These are phyloP conservation scores for Podaxis sp. DNA, from an alignment of 768 basidiomycete species.

Conservation along the genomic window DNA sequence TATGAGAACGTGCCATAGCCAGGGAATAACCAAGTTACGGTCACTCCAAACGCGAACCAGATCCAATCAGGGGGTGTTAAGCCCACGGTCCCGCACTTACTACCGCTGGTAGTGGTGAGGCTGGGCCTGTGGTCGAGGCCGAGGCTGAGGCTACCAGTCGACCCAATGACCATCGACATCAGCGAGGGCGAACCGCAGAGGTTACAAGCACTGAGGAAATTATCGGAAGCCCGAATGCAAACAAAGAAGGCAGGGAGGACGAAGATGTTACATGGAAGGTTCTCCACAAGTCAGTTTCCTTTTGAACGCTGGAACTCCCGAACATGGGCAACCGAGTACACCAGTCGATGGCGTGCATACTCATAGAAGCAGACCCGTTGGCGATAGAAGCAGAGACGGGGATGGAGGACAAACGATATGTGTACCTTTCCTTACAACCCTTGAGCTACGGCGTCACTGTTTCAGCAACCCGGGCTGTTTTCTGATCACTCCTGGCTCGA, in stretches of 20 bases:
- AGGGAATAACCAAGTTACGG: slow-evolving; percentile 2
- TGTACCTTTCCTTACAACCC: not conserved
- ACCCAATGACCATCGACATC: not conserved
- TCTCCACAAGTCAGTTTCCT: slow-evolving; percentile 14
- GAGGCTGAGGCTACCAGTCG: slow-evolving; percentile 35
- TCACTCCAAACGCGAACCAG: not conserved
- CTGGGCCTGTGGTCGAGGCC: too few relatives aligned
- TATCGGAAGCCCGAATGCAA: slow-evolving; percentile 28
- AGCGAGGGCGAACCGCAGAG: not conserved
- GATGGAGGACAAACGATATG: not conserved
- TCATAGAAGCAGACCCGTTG: slow-evolving; percentile 19
- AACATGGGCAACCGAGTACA: slow-evolving; percentile 4
- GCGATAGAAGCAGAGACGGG: not conserved
- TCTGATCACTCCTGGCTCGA: too few relatives aligned
- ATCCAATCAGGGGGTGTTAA: too few relatives aligned
- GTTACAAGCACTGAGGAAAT: not conserved
- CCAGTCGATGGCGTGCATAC: slow-evolving; percentile 17
- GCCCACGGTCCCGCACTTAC: slow-evolving; percentile 13
- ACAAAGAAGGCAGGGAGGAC: slow-evolving; percentile 22
- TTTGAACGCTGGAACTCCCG: not conserved
- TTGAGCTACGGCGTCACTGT: too few relatives aligned
- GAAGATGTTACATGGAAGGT: slow-evolving; percentile 29
- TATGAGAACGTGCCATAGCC: too few relatives aligned
- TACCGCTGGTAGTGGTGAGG: too few relatives aligned
- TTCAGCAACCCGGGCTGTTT: too few relatives aligned